Base-by-base conservation (phyloP, 306 rosid species). In the Alnus glutinosa region DNA sequence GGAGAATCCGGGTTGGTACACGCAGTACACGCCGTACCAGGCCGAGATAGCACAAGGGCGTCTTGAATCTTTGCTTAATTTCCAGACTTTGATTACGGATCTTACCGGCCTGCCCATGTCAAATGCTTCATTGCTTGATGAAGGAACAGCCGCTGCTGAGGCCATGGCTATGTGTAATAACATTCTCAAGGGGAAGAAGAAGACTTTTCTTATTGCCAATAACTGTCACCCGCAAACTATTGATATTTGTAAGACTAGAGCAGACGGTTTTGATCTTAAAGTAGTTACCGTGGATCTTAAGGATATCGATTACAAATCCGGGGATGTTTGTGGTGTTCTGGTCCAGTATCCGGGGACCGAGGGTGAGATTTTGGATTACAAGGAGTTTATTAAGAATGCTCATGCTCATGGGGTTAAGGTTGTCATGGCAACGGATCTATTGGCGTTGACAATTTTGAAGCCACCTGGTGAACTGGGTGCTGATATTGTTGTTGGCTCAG, bases 1-100 rank as follows among this genome's bases (percentile, higher is more conserved):
- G 98, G 99, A 96, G 64, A 96, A 96, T 51, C 99, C 99, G 57
- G 99, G 93, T 68, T 96, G 99, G 99, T 96, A 96, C 75, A 96
- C 99, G 2, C 99, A 96, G 70, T 96, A 96, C 82, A 96, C 99
- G 0, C 99, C 99, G 16, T 96, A 96, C 84, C 99, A 96, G 59
- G 99, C 99, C 61, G 99, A 96, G 94, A 96, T 96, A 67, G 88
- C 99, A 9, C 99, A 96, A 55, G 99, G 99, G 2, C 79, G 99
- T 59, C 97, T 96, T 50, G 99, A 96, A 72, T 93, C 98, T 8
- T 74, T 96, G 87, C 89, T 96, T 69, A 96, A 96, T 76, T 96
- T 62, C 81, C 99, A 96, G 61, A 96, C 99, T 16, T 0, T 96
- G 78, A 82, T 96, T 61, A 91, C 97, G 6, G 99, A 96, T 89